These are phyloP conservation scores for Coleophoma eucalyptorum DNA, from an alignment of 2,329 filamentous ascomycete species.

Conservation along the genomic window DNA sequence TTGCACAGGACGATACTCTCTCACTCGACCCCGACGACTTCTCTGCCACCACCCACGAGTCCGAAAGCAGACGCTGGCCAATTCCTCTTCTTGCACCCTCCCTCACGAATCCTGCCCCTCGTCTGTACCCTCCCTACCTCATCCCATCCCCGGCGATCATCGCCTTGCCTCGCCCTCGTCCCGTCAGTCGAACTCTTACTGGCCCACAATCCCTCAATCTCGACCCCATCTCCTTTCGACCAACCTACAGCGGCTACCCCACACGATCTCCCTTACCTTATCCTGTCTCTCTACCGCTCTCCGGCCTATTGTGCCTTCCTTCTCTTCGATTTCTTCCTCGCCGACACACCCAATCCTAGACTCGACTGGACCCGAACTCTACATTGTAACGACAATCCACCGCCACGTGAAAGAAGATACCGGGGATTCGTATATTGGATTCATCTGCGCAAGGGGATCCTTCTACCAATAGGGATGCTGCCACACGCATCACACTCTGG, in stretches of 20 bases:
- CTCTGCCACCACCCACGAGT: no score
- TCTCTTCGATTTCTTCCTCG: neutral
- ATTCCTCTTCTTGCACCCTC: neutral
- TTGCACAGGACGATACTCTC: no score
- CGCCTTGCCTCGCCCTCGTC: neutral
- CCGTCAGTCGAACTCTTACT: neutral
- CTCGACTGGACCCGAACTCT: slow-evolving; percentile 1
- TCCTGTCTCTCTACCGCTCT: neutral
- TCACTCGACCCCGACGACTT: no score
- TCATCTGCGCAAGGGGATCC: slow-evolving; percentile 12
- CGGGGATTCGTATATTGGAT: slow-evolving; percentile 18
- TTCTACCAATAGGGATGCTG: slow-evolving; percentile 24
- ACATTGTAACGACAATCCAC: neutral
- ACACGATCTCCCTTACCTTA: slow-evolving; percentile 2
- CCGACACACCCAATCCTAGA: neutral
- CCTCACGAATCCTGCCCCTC: neutral
- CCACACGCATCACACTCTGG: slow-evolving; percentile 15
- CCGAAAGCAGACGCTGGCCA: no score
- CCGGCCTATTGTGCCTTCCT: neutral
- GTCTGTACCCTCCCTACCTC: neutral
- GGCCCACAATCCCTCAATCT: neutral
- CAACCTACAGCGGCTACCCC: slow-evolving; percentile 2
- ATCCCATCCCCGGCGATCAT: neutral
- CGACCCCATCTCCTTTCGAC: neutral
- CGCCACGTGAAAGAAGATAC: neutral